phyloP scores from a whole-genome alignment of 2,329 filamentous ascomycete species.

The Beauveria rudraprayagi region DNA sequence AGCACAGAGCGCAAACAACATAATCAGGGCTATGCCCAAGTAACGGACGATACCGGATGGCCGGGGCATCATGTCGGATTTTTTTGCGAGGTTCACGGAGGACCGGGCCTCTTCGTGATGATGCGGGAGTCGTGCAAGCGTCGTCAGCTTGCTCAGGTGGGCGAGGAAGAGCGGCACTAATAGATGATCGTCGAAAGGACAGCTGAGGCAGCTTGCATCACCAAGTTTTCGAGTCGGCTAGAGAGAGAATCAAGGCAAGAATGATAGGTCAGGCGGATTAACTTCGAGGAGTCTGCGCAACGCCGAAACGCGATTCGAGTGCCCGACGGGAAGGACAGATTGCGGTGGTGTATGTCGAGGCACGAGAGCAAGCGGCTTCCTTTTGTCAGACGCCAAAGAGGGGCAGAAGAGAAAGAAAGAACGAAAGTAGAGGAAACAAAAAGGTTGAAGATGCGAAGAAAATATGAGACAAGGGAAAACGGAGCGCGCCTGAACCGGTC shows the following conservation, averaged over 20 bases:
- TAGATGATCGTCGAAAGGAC: background rate
- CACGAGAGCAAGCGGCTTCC: background rate
- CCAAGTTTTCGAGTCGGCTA: background rate
- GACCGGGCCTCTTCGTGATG: background rate
- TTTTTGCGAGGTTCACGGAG: background rate
- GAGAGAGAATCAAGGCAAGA: background rate
- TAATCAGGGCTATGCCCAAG: slow-evolving; percentile 26
- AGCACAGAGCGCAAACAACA: slow-evolving; percentile 26
- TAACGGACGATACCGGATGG: slow-evolving; percentile 36
- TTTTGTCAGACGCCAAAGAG: background rate
- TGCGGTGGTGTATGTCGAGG: background rate
- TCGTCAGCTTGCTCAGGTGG: background rate
- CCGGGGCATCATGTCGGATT: slow-evolving; percentile 21
- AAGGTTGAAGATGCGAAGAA: background rate
- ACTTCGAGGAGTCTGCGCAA: background rate
- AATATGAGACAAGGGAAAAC: background rate
- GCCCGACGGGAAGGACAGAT: background rate
- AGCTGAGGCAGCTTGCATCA: background rate
- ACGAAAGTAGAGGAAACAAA: background rate
- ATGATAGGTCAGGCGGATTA: background rate
- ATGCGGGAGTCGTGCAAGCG: background rate
- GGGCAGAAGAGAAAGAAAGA: background rate
- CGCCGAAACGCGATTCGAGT: background rate
- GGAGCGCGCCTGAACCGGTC: too few species aligned
- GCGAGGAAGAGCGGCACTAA: background rate